Percentiles rank a stretch among this genome's conserved stretches.
phyloP scores from a whole-genome alignment of 2,329 filamentous ascomycete species.

The Fusarium tricinctum region DNA sequence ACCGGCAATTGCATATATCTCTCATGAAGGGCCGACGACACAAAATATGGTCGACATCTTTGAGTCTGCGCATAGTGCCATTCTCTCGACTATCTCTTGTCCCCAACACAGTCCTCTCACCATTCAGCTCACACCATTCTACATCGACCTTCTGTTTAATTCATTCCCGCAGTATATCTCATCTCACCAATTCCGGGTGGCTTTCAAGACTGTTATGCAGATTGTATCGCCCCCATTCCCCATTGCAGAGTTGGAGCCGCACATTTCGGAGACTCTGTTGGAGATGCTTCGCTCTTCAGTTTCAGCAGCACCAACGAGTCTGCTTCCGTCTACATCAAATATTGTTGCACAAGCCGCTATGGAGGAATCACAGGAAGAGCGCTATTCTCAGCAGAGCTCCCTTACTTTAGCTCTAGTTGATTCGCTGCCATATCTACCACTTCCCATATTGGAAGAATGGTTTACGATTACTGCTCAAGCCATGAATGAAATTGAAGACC shows the following conservation, averaged over 20 bases:
- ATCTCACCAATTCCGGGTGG: slow-evolving; percentile 87
- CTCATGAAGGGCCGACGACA: slow-evolving; percentile 59
- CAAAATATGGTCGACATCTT: slow-evolving; percentile 73
- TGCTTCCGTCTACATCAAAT: slow-evolving; percentile 58
- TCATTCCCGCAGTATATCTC: slow-evolving; percentile 86
- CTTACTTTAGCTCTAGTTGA: slow-evolving; percentile 84
- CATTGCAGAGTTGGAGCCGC: slow-evolving; percentile 78
- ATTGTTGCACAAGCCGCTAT: slow-evolving; percentile 52
- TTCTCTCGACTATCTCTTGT: slow-evolving; percentile 83
- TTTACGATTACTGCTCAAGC: slow-evolving; percentile 78
- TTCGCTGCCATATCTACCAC: slow-evolving; percentile 79
- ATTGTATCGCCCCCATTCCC: slow-evolving; percentile 85
- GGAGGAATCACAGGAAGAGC: slow-evolving; percentile 49
- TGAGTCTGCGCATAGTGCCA: slow-evolving; percentile 87
- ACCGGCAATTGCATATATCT: slow-evolving; percentile 81
- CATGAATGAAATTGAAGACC: slow-evolving; percentile 74
- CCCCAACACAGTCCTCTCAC: slow-evolving; percentile 82
- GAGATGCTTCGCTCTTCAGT: slow-evolving; percentile 79
- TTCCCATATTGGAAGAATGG: slow-evolving; percentile 83
- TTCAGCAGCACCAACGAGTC: slow-evolving; percentile 64
- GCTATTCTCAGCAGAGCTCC: slow-evolving; percentile 82
- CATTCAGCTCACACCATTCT: slow-evolving; percentile 81
- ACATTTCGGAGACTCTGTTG: slow-evolving; percentile 83
- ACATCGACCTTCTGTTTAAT: slow-evolving; percentile 83
- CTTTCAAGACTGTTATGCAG: slow-evolving; percentile 87